Evolutionary conservation across 768 basidiomycete species (phyloP), one percentile per base, ranked within the genome.

Genomic region (Lentinula detonsa): DNA sequence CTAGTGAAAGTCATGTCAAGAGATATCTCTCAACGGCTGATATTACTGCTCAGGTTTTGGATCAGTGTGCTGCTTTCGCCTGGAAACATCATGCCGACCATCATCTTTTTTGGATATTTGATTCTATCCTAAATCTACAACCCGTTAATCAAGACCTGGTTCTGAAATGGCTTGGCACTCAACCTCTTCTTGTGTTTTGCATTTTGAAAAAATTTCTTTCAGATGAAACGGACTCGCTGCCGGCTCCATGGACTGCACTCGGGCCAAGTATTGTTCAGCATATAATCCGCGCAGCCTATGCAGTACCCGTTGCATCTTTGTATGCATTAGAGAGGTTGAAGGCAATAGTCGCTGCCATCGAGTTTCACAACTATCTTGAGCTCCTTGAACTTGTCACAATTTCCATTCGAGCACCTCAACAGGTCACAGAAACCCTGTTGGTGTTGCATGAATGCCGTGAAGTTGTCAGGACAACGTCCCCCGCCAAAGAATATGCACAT

Each of bases 341-440:
- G 0, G 66, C 63, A 13, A 73, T 78, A n/a, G 75, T 88, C 58
- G 74, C 75, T 1, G 46, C 67, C 8, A 68, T 85, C 16, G 65
- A 70, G 10, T 65, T 80, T 4, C 66, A 71, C 7, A 68, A 75
- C 11, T 88, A 86, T 62, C 71, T 81, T 18, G 80, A 85, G 49
- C 65, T 86, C 4, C 72, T 88, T 11, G 81, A 81, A 75, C 68
- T 81, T 16, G 73, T 80, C 0, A 73, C 81, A 0, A 71, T 81
- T n/a, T 80, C 77, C 54, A 76, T 86, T 40, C 81, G 86, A 0
- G 69, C 82, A 0, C 74, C 73, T 33, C 72, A 78, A 6, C 73
- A 87, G 2, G 74, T 80, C 0, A 86, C 86, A 65, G 87, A 88
- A 68, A 71, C 84, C 2, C 74, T 89, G 7, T 70, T 88, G 1